Percentiles rank a stretch among this genome's conserved stretches.
These are phyloP conservation scores for Plasmodium sp. DNA, from an alignment of 169 alveolate genomes.

Conservation along the genomic window DNA sequence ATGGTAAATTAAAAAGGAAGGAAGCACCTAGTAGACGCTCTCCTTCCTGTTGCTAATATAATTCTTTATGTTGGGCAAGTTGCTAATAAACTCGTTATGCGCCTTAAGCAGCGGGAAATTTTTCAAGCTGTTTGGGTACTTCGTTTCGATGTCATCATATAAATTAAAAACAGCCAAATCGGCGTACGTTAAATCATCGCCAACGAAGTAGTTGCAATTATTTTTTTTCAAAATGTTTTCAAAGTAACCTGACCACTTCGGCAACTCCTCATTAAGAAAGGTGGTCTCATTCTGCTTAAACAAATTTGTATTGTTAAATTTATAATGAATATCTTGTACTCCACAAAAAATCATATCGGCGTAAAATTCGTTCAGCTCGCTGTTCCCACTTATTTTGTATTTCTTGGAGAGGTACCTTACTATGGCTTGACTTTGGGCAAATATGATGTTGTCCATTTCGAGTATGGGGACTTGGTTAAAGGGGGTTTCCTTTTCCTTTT, in stretches of 20 bases:
- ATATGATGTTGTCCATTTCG: constrained; percentile 25
- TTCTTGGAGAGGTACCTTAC: constrained; percentile 63
- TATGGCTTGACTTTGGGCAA: constrained; percentile 69
- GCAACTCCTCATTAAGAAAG: constrained; percentile 64
- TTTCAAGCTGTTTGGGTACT: constrained; percentile 61
- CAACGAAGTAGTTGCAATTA: constrained; percentile 47
- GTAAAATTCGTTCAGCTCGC: constrained; percentile 54
- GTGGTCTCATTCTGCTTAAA: constrained; percentile 73
- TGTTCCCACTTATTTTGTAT: constrained; percentile 48
- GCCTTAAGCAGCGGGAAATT: constrained; percentile 54
- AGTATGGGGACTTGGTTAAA: constrained; percentile 63
- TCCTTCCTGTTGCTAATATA: constrained; percentile 61
- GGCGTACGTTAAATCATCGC: constrained; percentile 63
- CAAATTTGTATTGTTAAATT: constrained; percentile 64
- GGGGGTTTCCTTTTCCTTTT: constrained; percentile 66
- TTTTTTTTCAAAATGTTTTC: constrained; percentile 51
- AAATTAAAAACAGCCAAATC: constrained; percentile 71
- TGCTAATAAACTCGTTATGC: constrained; percentile 52
- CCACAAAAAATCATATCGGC: constrained; percentile 73
- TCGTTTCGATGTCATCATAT: constrained; percentile 62
- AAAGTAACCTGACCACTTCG: constrained; percentile 68
- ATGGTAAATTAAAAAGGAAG: not conserved
- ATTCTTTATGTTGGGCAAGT: constrained; percentile 52
- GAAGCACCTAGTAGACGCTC: constrained; percentile 33
- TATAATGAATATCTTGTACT: constrained; percentile 71